Conservation (phyloP, 805 yeast species). For the Yarrowia sp. region DNA sequence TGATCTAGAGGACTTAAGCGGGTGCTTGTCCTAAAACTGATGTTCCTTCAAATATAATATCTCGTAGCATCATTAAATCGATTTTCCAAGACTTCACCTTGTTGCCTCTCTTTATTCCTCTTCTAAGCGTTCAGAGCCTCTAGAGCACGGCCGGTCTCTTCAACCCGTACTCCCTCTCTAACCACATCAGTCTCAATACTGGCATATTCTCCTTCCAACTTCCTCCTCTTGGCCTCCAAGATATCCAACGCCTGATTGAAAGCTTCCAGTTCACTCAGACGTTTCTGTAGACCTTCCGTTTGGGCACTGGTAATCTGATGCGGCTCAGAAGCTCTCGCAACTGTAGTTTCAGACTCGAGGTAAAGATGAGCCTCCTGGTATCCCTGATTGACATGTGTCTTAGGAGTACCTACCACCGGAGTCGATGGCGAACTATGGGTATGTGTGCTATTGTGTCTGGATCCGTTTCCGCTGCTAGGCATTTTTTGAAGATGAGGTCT, state of each 20-base stretch:
- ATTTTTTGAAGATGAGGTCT: background rate
- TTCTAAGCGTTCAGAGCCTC: background rate
- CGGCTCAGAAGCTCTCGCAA: slow-evolving; percentile 14
- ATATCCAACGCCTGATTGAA: slow-evolving; percentile 26
- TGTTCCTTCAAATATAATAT: no score
- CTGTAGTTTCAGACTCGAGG: background rate
- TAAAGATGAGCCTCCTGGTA: slow-evolving; percentile 13
- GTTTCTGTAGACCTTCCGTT: slow-evolving; percentile 9
- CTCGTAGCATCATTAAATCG: no score
- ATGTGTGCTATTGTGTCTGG: slow-evolving; percentile 3
- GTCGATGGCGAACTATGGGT: background rate
- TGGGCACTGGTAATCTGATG: background rate
- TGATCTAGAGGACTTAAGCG: no score
- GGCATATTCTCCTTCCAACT: slow-evolving; percentile 29
- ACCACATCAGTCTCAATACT: slow-evolving; percentile 9
- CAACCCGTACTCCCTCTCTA: slow-evolving; percentile 21
- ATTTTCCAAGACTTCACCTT: no score
- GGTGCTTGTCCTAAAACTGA: no score
- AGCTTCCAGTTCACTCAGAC: slow-evolving; percentile 26
- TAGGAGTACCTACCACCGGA: slow-evolving; percentile 1
- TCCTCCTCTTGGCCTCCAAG: slow-evolving; percentile 10
- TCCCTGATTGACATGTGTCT: background rate
- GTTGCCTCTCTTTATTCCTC: no score
- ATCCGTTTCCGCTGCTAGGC: slow-evolving; percentile 15
- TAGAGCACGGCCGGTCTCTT: slow-evolving; percentile 14